Base-by-base conservation (phyloP, 2,329 filamentous ascomycete genomes). In the Rasamsonia emersonii region DNA sequence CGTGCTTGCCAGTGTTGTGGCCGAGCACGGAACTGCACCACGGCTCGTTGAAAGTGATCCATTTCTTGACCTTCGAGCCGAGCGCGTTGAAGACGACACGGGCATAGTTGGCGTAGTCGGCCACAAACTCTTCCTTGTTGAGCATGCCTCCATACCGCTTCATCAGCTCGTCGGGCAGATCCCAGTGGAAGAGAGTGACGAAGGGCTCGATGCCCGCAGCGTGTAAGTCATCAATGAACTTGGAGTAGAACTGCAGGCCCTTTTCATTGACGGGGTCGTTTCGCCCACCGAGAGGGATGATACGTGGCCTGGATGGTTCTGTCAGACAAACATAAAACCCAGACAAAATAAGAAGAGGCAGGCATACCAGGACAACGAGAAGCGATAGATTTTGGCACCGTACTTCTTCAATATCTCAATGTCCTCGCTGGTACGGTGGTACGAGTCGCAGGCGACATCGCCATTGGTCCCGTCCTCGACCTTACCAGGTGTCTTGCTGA, bases 11-110 rank as follows among this genome's bases (percentile, higher is more conserved):
- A 24, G 73, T 75, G 51, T 72, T 82, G 61, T 89, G 91, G 20
- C 85, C 85, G 24, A 91, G 70, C 39, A 91, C 79, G 32, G 80
- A 76, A 42, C 77, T 83, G 62, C 84, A 93, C 77, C 82, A 91
- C 3, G 86, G 86, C 65, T 93, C 85, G 56, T 91, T 91, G 64
- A 89, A 86, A 16, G 84, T 91, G 57, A 88, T 84, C 86, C 86
- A 93, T 61, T 84, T 71, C 66, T 86, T 85, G 50, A 86, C 84
- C 58, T 79, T 80, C 33, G 77, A 73, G 29, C 72, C 71, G 35
- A 93, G 69, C 1, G 77, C 74, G 53, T 79, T 70, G 64, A 86
- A 93, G 48, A 85, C 68, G 28, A 85, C 67, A 40, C 79, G 77
- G 7, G 85, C 81, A 53, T 88, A 93, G 60, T 80, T 65, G 46